Base-by-base conservation (phyloP, 1,139 yeast species). In the Geotrichum phurueaensis region DNA sequence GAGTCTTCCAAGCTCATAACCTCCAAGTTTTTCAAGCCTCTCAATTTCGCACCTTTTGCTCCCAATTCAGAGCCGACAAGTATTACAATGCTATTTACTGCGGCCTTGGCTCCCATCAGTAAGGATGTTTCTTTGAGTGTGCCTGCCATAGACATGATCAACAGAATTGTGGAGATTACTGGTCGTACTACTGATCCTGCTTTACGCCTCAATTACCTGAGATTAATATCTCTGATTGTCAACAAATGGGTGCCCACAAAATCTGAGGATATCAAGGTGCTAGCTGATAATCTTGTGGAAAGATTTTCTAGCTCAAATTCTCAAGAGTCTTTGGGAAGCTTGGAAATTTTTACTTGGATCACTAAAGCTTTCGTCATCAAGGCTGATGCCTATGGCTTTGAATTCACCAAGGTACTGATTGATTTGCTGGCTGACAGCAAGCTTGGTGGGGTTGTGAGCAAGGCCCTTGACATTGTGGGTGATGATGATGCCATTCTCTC, bases 331-430 rank as follows among this genome's bases (percentile, higher is more conserved):
- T 29, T 70, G n/a, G 71, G 68, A 51, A 61, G 67, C 3, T 72
- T 87, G 56, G 96, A 89, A 70, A 69, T 80, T 0, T 73, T 79
- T 36, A 76, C 85, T 0, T 90, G 96, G 97, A 73, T 84, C 5
- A 76, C 85, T 33, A 91, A 89, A 71, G 95, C 89, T 0, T 77
- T 88, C 56, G 70, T 89, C 0, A 69, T 89, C 70, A 84, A 81
- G 66, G 80, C 82, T 61, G 86, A 87, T 64, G 69, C 76, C 2
- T 56, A 67, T 0, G 85, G 86, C 0, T 71, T 76, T n/a, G 69
- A 68, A 6, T 77, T 77, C 31, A 72, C 80, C 65, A 70, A 72
- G 52, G 68, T 67, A 63, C 68, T 81, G n/a, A 65, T 81, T 29
- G 65, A 62, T 0, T 65, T 81, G 23, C 68, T 84, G 12, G 67